phyloP scores from a whole-genome alignment of 768 basidiomycete genomes.

The Suillus subalutaceus region DNA sequence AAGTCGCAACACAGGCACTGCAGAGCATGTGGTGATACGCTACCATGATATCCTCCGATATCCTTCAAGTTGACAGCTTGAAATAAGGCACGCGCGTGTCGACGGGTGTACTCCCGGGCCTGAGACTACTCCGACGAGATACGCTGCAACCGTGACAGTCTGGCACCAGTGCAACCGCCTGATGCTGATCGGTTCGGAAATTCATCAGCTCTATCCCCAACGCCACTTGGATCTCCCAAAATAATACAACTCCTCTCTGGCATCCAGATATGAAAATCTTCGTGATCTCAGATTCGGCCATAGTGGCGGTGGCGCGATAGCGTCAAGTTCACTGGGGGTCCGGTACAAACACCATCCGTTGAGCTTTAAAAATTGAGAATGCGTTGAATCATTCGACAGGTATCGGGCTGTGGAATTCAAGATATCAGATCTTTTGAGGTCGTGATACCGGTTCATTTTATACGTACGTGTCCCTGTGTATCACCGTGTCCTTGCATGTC shows the following conservation, averaged over 20 bases:
- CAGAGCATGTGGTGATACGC: background rate
- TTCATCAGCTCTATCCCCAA: background rate
- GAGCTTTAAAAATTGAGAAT: background rate
- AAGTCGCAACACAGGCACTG: background rate
- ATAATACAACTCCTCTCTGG: too few species aligned
- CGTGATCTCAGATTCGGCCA: background rate
- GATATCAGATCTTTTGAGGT: too few species aligned
- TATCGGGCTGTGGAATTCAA: too few species aligned
- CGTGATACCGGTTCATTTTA: too few species aligned
- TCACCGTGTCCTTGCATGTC: too few species aligned
- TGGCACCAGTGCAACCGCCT: too few species aligned
- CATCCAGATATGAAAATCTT: too few species aligned
- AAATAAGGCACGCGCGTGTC: background rate
- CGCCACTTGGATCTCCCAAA: background rate
- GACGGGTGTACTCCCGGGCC: background rate
- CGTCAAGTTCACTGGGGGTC: background rate
- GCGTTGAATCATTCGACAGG: too few species aligned
- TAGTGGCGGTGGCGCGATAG: background rate
- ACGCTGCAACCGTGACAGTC: too few species aligned
- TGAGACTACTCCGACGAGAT: background rate
- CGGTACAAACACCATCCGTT: background rate
- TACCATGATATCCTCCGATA: background rate
- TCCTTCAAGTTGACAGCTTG: background rate
- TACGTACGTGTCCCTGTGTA: too few species aligned
- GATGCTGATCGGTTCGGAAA: too few species aligned